Evolutionary conservation across 2,329 filamentous ascomycete genomes (phyloP), one percentile per base, ranked within the genome.

Genomic region (Triangularia setosa): DNA sequence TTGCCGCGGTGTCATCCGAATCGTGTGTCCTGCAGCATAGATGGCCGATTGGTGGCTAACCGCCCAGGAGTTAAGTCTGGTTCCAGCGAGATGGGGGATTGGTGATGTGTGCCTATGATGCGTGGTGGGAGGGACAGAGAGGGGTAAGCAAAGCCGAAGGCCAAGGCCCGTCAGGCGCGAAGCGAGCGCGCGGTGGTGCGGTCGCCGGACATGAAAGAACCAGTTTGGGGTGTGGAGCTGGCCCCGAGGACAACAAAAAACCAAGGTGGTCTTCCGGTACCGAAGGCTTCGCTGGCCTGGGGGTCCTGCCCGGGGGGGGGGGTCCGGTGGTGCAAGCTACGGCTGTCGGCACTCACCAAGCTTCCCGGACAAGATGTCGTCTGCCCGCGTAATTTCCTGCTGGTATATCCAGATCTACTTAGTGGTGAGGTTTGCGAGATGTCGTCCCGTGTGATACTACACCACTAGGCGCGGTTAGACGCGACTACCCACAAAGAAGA

Each of bases 311-410:
- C n/a, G n/a, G n/a, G 30, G 53, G 24, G 28, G 30, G 25, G 55
- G 23, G 48, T 33, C 23, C 28, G 60, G 52, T 35, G 30, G 63
- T 57, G 55, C 21, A 53, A 25, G 33, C 57, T 33, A 60, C 59
- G 61, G 59, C 59, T 62, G 62, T 63, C 62, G 64, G 65, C 61
- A 67, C 52, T 62, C 56, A 52, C 33, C 48, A 56, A 52, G 24
- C 23, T 21, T 57, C 56, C 61, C 30, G 55, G 12, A 24, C 52
- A 55, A 55, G 52, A 12, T n/a, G 33, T 48, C n/a, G 40, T 48
- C 18, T 21, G 11, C n/a, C 40, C 40, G 40, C 40, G 40, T 14
- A 48, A 48, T 48, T 48, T 48, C 40, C 40, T 48, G n/a, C 18
- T 48, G 40, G 40, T 48, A 48, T 48, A 48, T 48, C 40, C 40